phyloP scores from a whole-genome alignment of 2,329 filamentous ascomycete species.

The Scedosporium boydii region DNA sequence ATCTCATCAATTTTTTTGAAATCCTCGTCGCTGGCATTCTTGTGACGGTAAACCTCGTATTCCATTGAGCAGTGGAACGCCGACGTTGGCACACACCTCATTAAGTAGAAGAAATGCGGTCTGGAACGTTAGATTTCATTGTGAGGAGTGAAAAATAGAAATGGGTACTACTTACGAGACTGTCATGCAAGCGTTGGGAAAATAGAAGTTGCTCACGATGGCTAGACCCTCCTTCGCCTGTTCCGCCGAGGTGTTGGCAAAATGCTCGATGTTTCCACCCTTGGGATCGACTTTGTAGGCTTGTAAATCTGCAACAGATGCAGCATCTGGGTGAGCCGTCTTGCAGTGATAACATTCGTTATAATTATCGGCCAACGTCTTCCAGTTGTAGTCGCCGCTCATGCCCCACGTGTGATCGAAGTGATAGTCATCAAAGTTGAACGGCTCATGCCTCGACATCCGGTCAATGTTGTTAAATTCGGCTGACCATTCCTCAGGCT shows the following conservation, averaged over 20 bases:
- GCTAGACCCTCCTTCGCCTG: constrained; percentile 36
- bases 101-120: constrained; percentile 55
- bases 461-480: constrained; percentile 37
- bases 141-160: background rate
- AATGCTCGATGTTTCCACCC: constrained; percentile 40
- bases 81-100: constrained; percentile 48
- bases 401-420: constrained; percentile 51
- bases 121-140: constrained; percentile 17
- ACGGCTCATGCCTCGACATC: constrained; percentile 32
- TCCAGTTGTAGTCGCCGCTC: constrained; percentile 51
- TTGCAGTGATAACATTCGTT: constrained; percentile 59
- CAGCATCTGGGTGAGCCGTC: constrained; percentile 48
- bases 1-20: constrained; percentile 48
- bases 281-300: constrained; percentile 43
- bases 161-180: constrained; percentile 30
- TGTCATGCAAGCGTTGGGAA: constrained; percentile 40
- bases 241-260: constrained; percentile 33
- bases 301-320: constrained; percentile 45
- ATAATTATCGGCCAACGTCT: constrained; percentile 53
- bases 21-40: constrained; percentile 46
- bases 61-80: constrained; percentile 43
- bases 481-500: constrained; percentile 38
- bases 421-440: constrained; percentile 41
- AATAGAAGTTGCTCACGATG: constrained; percentile 38
- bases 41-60: constrained; percentile 56